Base-by-base conservation (phyloP, 2,329 filamentous ascomycete genomes). In the Rugonectria rugulosa region DNA sequence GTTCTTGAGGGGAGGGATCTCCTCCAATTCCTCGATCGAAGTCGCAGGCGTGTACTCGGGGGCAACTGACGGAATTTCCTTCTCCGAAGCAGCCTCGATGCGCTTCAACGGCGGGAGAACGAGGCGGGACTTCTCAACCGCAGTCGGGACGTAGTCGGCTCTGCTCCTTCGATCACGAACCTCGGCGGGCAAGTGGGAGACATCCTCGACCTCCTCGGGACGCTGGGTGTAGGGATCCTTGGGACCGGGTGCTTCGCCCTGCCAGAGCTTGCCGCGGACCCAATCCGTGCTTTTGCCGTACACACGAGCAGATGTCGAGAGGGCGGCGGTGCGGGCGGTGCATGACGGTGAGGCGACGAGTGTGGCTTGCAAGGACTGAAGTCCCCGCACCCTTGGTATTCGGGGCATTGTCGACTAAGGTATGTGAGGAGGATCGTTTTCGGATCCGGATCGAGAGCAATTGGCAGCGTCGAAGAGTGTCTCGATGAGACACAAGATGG, bases 41-140 rank as follows among this genome's bases (percentile, higher is more conserved):
- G 71, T 70, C 14, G 83, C 84, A 3, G 82, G 81, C 4, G 69
- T 66, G 67, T 86, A 86, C 7, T 64, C 67, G 10, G 73, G 66
- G 26, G 75, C 70, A 6, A 63, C 42, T 7, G 68, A 60, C 53
- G 64, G 51, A 7, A 69, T 17, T 38, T 73, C 72, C 52, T 68
- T 61, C 66, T 74, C 72, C 6, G 69, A 59, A 12, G 64, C 38
- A 2, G 73, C 72, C 55, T 76, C 73, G 12, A 66, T 71, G 21
- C 71, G 68, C n/a, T n/a, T n/a, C n/a, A n/a, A 9, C 19, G 24
- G 50, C 54, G 57, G 11, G 72, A 76, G 64, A 10, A 61, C 56
- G 19, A 76, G 64, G 19, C 72, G 67, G 26, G 73, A 71, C 17
- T 58, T 55, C 46, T 60, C 64, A 17, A 74, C 53, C 12, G 64